Conservation (phyloP, 2,329 filamentous ascomycete species). For the Phaeomoniella chlamydospora region DNA sequence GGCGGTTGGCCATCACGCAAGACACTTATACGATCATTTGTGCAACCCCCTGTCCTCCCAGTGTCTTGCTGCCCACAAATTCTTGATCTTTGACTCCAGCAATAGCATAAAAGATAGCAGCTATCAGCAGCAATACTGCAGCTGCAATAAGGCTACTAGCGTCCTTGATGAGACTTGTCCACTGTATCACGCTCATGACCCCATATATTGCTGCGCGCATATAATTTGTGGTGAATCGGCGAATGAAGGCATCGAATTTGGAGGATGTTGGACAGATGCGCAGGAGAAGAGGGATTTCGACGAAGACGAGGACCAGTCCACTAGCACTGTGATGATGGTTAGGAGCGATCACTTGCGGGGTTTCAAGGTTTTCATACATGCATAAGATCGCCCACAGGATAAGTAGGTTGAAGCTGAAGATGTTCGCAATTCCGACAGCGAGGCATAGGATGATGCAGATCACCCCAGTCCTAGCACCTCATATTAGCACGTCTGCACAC, state of each 20-base stretch:
- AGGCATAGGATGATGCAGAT: constrained; percentile 51
- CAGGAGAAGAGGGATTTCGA: constrained; percentile 85
- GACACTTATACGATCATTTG: constrained; percentile 71
- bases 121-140: constrained; percentile 64
- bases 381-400: constrained; percentile 47
- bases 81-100: constrained; percentile 29
- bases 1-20: no score
- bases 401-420: constrained; percentile 47
- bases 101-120: constrained; percentile 59
- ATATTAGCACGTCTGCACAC: neutral
- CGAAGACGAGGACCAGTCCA: constrained; percentile 62
- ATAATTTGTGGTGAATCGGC: constrained; percentile 88
- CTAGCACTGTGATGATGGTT: constrained; percentile 37
- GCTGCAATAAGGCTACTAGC: constrained; percentile 70
- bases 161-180: constrained; percentile 54
- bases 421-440: constrained; percentile 53
- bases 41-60: constrained; percentile 83
- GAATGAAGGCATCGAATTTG: constrained; percentile 78
- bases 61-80: constrained; percentile 64
- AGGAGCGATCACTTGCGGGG: neutral
- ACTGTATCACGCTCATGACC: constrained; percentile 70
- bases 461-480: constrained; percentile 28
- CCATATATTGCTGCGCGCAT: constrained; percentile 83
- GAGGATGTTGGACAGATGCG: constrained; percentile 93
- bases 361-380: constrained; percentile 29